Base-by-base conservation (phyloP, 495 filamentous ascomycete species). In the Penicillium ochrochloron region DNA sequence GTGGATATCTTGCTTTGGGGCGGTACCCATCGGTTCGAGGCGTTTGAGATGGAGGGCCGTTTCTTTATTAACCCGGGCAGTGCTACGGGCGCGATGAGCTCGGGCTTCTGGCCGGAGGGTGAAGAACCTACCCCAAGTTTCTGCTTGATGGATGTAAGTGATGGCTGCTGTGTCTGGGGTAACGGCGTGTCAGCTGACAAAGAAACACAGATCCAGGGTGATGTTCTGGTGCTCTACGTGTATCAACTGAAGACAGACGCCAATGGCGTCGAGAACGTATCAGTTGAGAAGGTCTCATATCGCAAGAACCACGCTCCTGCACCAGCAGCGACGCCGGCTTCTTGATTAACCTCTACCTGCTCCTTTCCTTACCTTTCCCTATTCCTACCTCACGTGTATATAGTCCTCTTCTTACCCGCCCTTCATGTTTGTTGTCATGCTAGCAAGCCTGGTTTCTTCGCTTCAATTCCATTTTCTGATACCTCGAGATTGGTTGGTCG, bases 61-160 rank as follows among this genome's bases (percentile, higher is more conserved):
- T 99, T 99, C 82, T 99, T 99, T 77, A 89, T 99, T 48, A 99
- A 98, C 73, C 95, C 95, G 2, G 95, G 95, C n/a, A 96, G 91
- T 76, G 94, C 91, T 23, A 96, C 92, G 10, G 93, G 93, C 12
- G 93, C 93, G 0, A 86, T 93, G 73, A 89, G 87, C 48, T 89
- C 88, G 0, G 90, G 88, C 46, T 91, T 82, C 83, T 86, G 81
- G 84, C 83, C 78, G 56, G 87, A 88, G 19, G 89, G 85, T 21
- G 94, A 97, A 73, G 92, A 96, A 41, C 90, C 91, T 61, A 88
- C 89, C 60, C 95, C 95, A 54, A 98, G 96, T 73, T 99, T 99
- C 78, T 97, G 95, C 75, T 78, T 99, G 78, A 98, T 99, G 95
- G 96, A 99, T 86, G 95, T 97, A 73, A 82, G 92, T 91, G 50